Evolutionary conservation across 2,329 filamentous ascomycete genomes (phyloP).

Genomic region (Epichloe amarillans): DNA sequence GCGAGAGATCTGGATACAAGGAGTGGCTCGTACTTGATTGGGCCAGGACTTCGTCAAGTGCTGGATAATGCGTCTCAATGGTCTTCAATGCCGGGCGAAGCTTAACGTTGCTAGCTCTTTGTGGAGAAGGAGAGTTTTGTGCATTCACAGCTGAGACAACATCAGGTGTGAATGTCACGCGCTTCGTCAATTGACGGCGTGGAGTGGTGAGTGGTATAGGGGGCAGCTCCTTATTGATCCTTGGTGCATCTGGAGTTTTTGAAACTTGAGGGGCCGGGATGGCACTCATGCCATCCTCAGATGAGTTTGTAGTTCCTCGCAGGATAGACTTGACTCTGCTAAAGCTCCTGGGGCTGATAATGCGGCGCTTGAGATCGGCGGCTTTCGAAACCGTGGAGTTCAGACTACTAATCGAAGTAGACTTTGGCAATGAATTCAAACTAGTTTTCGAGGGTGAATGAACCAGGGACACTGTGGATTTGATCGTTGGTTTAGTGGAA

Average conservation of each 20-base stretch:
- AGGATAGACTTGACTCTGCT: conserved; percentile 47
- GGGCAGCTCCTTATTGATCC: conserved; percentile 40
- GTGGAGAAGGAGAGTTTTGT: conserved; percentile 42
- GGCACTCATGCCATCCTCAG: conserved; percentile 29
- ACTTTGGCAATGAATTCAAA: conserved; percentile 31
- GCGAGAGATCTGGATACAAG: conserved; percentile 40
- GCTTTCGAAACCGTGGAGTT: conserved; percentile 16
- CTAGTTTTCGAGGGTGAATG: conserved; percentile 36
- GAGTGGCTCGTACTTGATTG: conserved; percentile 21
- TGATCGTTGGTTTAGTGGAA: conserved; percentile 24
- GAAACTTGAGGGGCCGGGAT: conserved; percentile 33
- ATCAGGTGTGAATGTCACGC: conserved; percentile 66
- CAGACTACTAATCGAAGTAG: conserved; percentile 22
- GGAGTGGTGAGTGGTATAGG: conserved; percentile 48
- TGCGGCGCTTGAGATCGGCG: conserved; percentile 21
- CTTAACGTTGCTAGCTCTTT: conserved; percentile 35
- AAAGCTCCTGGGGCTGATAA: conserved; percentile 37
- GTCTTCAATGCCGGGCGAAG: conserved; percentile 20
- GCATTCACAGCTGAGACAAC: conserved; percentile 36
- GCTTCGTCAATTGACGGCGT: conserved; percentile 53
- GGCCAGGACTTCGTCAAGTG: conserved; percentile 15
- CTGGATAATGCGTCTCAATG: conserved; percentile 16
- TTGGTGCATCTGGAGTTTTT: conserved; percentile 32
- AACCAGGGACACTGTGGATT: conserved; percentile 18
- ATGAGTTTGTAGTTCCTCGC: conserved; percentile 24